Evolutionary conservation across 108 stramenopile genomes (phyloP).

Genomic region (Pinguiococcus pyrenoidosus): DNA sequence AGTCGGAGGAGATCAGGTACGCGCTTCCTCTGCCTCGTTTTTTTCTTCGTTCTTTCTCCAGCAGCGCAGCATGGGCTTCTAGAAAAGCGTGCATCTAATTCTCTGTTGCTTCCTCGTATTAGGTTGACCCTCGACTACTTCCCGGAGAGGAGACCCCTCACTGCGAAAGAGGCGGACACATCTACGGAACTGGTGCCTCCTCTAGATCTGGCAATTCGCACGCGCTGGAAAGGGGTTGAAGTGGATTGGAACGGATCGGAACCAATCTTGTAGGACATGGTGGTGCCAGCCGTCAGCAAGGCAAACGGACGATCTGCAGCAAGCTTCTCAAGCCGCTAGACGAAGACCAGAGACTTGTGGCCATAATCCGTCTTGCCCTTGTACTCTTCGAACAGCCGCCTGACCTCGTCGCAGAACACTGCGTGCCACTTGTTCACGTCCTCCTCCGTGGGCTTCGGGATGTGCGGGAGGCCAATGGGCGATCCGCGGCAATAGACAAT

Average conservation of each 20-base stretch:
- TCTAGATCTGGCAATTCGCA: constrained; percentile 21
- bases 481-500: constrained; percentile 48
- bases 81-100: too few species aligned
- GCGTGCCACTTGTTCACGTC: neutral
- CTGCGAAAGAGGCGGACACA: neutral
- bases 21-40: neutral
- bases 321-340: too few species aligned
- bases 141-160: neutral
- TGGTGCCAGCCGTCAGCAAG: too few species aligned
- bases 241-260: constrained; percentile 28
- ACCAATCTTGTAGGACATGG: too few species aligned
- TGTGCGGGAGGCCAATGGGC: constrained; percentile 48
- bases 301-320: too few species aligned
- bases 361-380: neutral
- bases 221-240: constrained; percentile 8
- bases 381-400: constrained; percentile 3
- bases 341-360: neutral
- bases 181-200: constrained; percentile 11
- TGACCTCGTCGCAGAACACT: neutral
- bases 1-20: constrained; percentile 21
- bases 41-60: neutral
- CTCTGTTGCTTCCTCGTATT: too few species aligned
- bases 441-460: constrained; percentile 43
- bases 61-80: too few species aligned
- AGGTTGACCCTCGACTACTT: constrained; percentile 5